phyloP scores from a whole-genome alignment of 1,139 yeast genomes.

The Hemisphaericaspora xylanilytica region DNA sequence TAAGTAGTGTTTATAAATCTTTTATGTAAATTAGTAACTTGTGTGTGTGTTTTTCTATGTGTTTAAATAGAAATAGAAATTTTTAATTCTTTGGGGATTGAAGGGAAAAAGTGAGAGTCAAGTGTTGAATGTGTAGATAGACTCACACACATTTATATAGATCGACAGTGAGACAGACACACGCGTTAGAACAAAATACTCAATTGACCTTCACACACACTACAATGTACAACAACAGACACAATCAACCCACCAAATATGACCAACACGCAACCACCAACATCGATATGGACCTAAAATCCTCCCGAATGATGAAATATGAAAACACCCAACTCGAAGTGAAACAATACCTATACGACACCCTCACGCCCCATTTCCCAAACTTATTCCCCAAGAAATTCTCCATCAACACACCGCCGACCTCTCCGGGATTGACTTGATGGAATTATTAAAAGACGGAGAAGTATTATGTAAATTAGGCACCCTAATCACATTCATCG shows the following conservation, averaged over 20 bases:
- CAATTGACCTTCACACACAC: no score
- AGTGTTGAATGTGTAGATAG: neutral
- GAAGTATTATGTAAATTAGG: conserved; percentile 57
- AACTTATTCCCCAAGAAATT: conserved; percentile 12
- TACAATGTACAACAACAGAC: conserved; percentile 14
- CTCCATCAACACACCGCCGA: no score
- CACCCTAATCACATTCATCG: conserved; percentile 29
- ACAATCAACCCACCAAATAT: conserved; percentile 10
- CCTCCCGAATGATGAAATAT: conserved; percentile 50
- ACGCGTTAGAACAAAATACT: no score
- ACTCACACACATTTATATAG: neutral
- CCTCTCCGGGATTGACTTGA: conserved; percentile 40
- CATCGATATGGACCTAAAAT: conserved; percentile 54
- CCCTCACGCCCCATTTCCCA: conserved; percentile 11
- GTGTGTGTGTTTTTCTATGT: neutral
- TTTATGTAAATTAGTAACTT: neutral
- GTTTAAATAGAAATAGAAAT: neutral
- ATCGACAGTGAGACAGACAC: no score
- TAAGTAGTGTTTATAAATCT: no score
- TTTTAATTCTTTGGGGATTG: neutral
- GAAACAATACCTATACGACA: conserved; percentile 45
- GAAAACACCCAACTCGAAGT: conserved; percentile 45
- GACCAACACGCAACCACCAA: conserved; percentile 42
- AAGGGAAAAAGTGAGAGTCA: neutral
- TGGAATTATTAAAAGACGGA: conserved; percentile 65